phyloP scores from a whole-genome alignment of 768 basidiomycete species.

The Plicaturopsis crispa region DNA sequence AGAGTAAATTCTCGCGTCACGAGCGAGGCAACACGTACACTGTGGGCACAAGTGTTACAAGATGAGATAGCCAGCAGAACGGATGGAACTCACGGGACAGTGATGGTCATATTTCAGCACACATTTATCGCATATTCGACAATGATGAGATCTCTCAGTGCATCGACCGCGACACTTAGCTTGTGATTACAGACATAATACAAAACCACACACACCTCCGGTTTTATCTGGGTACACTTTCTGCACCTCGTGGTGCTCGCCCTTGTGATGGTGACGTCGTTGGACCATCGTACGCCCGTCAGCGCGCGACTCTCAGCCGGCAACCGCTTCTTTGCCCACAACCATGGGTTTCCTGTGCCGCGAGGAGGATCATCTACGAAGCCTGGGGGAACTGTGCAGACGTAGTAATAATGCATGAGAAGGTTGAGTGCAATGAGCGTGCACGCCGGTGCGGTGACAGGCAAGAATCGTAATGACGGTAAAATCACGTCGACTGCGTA shows the following conservation, averaged over 20 bases:
- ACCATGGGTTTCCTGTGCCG: slow-evolving; percentile 28
- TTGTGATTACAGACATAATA: slow-evolving; percentile 9
- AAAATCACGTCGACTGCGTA: slow-evolving; percentile 70
- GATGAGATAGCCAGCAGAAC: neutral
- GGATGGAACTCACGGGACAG: slow-evolving; percentile 64
- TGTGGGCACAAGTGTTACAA: too few relatives aligned
- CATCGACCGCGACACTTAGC: slow-evolving; percentile 6
- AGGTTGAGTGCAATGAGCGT: slow-evolving; percentile 73
- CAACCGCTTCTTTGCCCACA: slow-evolving; percentile 50
- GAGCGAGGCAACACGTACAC: slow-evolving; percentile 8
- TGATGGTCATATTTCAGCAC: slow-evolving; percentile 89
- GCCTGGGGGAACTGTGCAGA: slow-evolving; percentile 74
- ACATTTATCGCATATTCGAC: slow-evolving; percentile 84
- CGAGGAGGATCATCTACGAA: slow-evolving; percentile 56
- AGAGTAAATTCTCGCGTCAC: neutral
- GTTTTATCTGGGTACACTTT: slow-evolving; percentile 61
- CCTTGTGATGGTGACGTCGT: slow-evolving; percentile 39
- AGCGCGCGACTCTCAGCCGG: slow-evolving; percentile 17
- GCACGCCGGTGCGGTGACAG: slow-evolving; percentile 61
- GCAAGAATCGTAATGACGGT: slow-evolving; percentile 51
- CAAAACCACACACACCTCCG: slow-evolving; percentile 53
- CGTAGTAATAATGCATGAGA: slow-evolving; percentile 79
- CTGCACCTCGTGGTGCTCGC: slow-evolving; percentile 56
- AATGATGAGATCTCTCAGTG: slow-evolving; percentile 83
- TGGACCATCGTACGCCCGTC: slow-evolving; percentile 45